phyloP scores from a whole-genome alignment of 441 rosid species.

The Brassica hybrid region DNA sequence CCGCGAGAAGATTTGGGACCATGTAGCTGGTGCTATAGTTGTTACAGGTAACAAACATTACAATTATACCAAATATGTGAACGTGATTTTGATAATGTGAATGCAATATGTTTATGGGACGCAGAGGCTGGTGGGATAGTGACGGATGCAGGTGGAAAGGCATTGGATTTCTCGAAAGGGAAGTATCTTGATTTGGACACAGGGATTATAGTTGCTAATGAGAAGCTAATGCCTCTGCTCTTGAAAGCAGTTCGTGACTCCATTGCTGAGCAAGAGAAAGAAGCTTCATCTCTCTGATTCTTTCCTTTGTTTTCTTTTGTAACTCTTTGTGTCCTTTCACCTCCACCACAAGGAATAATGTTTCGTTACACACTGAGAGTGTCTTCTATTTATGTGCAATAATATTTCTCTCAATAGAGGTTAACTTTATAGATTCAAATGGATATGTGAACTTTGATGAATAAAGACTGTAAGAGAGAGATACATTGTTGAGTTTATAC shows the following conservation, averaged over 20 bases:
- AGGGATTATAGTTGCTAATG: slow-evolving; percentile 86
- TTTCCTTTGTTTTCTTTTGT: not conserved
- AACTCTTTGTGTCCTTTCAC: slow-evolving; percentile 15
- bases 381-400: not conserved
- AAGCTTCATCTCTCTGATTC: slow-evolving; percentile 34
- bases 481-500: slow-evolving; percentile 35
- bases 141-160: slow-evolving; percentile 79
- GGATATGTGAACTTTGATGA: slow-evolving; percentile 24
- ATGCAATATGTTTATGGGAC: not conserved
- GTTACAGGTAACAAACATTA: slow-evolving; percentile 61
- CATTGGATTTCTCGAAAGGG: slow-evolving; percentile 87
- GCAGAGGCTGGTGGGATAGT: slow-evolving; percentile 97
- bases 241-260: slow-evolving; percentile 83
- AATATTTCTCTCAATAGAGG: not conserved
- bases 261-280: slow-evolving; percentile 58
- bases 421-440: slow-evolving; percentile 31
- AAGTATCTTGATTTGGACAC: slow-evolving; percentile 78
- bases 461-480: not conserved
- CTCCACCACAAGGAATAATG: slow-evolving; percentile 2
- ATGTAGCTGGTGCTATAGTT: slow-evolving; percentile 93
- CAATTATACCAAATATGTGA: too few species aligned
- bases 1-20: slow-evolving; percentile 98
- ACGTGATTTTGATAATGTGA: too few species aligned
- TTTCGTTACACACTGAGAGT: not conserved
- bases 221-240: slow-evolving; percentile 84